Evolutionary conservation across 805 yeast genomes (phyloP), one percentile per base, ranked within the genome.

Genomic region (Starmerella davenportii): DNA sequence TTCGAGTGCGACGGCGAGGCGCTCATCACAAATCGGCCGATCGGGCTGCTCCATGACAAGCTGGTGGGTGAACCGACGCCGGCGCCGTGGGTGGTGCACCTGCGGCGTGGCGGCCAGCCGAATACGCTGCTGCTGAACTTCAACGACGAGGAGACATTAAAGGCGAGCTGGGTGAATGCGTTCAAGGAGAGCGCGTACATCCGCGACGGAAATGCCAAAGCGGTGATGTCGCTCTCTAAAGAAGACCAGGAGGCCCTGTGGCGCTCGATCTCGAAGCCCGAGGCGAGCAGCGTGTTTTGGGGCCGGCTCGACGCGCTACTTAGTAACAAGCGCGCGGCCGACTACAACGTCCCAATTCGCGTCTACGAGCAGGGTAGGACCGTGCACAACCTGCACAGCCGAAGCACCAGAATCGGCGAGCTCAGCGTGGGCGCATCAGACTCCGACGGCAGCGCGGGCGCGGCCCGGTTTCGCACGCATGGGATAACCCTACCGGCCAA

Each of bases 151-250:
- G 43, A 49, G 19, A 51, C 63, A 11, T 46, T 72, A 41, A 64
- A 57, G 34, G 68, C 65, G 37, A 65, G 70, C 36, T 75, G 90
- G 76, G 60, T 74, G 43, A 84, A 87, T 52, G 82, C 74, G 42
- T 59, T 82, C 53, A 87, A 90, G 51, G 95, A 87, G 51, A 69
- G 82, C 4, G 73, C 82, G 50, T 81, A 66, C 50, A 70, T 82
- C 0, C 55, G 79, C 28, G 72, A 76, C 46, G 93, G 93, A 0
- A 68, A 72, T n/a, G 67, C 93, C 4, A 81, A 78, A 43, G 67
- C 73, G 2, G 70, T 87, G n/a, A 78, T 87, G 93, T 65, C 65
- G 20, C 59, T 87, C 39, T 70, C 90, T 4, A 74, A 71, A 43
- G 64, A 63, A 1, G 75, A 76, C 37, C 68, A 87, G 0, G 56